These are phyloP conservation scores for Elsinoe australis DNA, from an alignment of 2,329 filamentous ascomycete genomes.

Conservation along the genomic window DNA sequence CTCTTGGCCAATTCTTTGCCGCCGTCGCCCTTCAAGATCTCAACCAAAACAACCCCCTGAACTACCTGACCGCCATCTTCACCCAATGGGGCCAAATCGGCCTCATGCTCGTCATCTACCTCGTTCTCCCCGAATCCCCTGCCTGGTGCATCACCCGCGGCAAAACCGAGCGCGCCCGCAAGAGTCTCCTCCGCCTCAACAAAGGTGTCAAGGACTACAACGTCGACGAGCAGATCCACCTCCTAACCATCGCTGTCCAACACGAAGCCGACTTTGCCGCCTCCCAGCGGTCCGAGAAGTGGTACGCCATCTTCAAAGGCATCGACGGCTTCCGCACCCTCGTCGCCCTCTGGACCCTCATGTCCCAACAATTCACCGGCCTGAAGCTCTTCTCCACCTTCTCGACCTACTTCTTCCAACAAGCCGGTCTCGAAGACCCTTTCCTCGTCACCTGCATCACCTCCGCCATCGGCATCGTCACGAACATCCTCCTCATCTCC, in stretches of 20 bases:
- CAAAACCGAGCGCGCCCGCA: neutral
- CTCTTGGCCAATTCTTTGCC: neutral
- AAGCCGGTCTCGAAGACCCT: slow-evolving; percentile 4
- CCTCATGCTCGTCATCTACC: slow-evolving; percentile 10
- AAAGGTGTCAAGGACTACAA: neutral
- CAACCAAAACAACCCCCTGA: neutral
- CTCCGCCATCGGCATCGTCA: neutral
- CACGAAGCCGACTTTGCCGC: slow-evolving; percentile 5
- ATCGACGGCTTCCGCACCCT: neutral
- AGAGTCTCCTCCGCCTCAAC: neutral
- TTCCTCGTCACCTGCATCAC: slow-evolving; percentile 8
- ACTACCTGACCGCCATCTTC: slow-evolving; percentile 6
- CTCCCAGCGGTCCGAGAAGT: slow-evolving; percentile 3
- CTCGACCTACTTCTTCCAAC: slow-evolving; percentile 11
- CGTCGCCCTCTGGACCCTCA: slow-evolving; percentile 6
- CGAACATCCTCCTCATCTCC: neutral
- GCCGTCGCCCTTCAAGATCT: neutral
- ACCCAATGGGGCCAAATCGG: slow-evolving; percentile 7
- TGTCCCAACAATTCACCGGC: slow-evolving; percentile 12
- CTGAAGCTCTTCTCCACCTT: slow-evolving; percentile 12
- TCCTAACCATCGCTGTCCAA: slow-evolving; percentile 1
- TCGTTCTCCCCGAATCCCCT: slow-evolving; percentile 1
- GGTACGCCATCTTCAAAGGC: slow-evolving; percentile 13
- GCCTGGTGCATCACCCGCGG: slow-evolving; percentile 8
- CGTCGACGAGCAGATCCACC: slow-evolving; percentile 6